Percentiles rank a stretch among this genome's conserved stretches.
These are phyloP conservation scores for Coemansia sp. DNA, from an alignment of 192 early-diverging fungal species.

Conservation along the genomic window DNA sequence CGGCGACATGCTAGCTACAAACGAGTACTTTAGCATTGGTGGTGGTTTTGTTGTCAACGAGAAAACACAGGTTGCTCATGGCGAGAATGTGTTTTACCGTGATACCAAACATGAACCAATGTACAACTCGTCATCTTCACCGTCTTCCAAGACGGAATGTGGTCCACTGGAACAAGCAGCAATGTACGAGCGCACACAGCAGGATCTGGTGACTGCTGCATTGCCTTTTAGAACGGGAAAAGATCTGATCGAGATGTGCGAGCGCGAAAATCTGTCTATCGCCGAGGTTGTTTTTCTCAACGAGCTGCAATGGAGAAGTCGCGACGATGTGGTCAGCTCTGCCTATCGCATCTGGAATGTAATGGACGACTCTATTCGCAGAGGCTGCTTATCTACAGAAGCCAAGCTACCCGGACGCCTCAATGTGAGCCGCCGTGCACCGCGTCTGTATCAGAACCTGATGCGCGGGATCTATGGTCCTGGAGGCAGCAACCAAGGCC, in stretches of 20 bases:
- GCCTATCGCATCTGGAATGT: constrained; percentile 85
- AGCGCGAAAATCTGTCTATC: constrained; percentile 82
- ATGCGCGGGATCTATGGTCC: constrained; percentile 71
- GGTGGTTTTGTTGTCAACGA: constrained; percentile 97
- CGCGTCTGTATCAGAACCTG: constrained; percentile 82
- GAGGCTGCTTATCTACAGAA: constrained; percentile 67
- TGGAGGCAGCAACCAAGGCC: constrained; percentile 28
- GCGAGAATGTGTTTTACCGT: constrained; percentile 68
- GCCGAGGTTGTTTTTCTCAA: constrained; percentile 96
- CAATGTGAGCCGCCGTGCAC: constrained; percentile 81
- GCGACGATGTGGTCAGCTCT: constrained; percentile 75
- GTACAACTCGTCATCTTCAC: constrained; percentile 9
- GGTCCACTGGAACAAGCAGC: constrained; percentile 30
- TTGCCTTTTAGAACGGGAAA: constrained; percentile 83
- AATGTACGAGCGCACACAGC: constrained; percentile 61
- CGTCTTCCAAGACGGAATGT: background rate
- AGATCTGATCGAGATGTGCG: constrained; percentile 79
- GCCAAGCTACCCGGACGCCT: constrained; percentile 78
- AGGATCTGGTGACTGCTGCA: constrained; percentile 74
- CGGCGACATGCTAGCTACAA: constrained; percentile 86
- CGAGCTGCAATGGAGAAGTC: constrained; percentile 86
- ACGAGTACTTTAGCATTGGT: constrained; percentile 96
- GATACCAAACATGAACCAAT: constrained; percentile 27
- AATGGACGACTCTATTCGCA: constrained; percentile 86
- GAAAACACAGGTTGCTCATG: constrained; percentile 75